Conservation (phyloP, 371 early-diverging fungal species). For the Entomophthora muscae region DNA sequence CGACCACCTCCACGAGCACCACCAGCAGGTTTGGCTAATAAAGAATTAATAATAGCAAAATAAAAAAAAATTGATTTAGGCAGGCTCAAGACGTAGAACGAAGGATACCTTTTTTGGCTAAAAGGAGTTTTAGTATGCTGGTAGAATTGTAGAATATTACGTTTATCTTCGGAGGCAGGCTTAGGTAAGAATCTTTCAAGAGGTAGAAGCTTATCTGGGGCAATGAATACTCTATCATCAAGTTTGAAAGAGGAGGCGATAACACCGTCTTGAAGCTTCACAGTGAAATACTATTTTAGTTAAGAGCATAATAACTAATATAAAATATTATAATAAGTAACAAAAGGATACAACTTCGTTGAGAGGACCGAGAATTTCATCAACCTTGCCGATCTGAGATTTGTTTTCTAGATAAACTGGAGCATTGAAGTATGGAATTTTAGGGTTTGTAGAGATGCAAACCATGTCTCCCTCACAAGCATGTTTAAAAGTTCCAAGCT, state of each 20-base stretch:
- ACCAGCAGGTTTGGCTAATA: constrained; percentile 6
- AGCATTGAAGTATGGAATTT: constrained; percentile 98
- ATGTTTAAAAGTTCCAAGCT: constrained; percentile 86
- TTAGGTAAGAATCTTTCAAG: constrained; percentile 93
- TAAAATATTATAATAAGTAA: not conserved
- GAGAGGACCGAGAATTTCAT: constrained; percentile 97
- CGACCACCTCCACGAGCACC: constrained; percentile 23
- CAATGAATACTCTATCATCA: constrained; percentile 83
- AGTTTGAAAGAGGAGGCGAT: constrained; percentile 79
- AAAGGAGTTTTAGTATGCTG: constrained; percentile 18
- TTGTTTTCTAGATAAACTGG: constrained; percentile 94
- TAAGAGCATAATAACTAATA: not conserved
- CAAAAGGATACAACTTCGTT: constrained; percentile 50
- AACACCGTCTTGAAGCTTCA: constrained; percentile 88
- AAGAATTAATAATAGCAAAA: constrained; percentile 11
- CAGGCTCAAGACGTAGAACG: constrained; percentile 9
- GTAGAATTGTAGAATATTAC: not conserved
- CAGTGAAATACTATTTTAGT: constrained; percentile 53
- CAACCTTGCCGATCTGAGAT: constrained; percentile 97
- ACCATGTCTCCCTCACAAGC: constrained; percentile 96
- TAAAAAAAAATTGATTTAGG: constrained; percentile 9
- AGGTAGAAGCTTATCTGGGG: constrained; percentile 83
- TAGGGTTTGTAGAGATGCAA: constrained; percentile 72
- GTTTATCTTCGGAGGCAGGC: constrained; percentile 49
- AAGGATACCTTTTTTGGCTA: constrained; percentile 23